Base-by-base conservation (phyloP, 306 rosid species). In the Nissolia schottii region DNA sequence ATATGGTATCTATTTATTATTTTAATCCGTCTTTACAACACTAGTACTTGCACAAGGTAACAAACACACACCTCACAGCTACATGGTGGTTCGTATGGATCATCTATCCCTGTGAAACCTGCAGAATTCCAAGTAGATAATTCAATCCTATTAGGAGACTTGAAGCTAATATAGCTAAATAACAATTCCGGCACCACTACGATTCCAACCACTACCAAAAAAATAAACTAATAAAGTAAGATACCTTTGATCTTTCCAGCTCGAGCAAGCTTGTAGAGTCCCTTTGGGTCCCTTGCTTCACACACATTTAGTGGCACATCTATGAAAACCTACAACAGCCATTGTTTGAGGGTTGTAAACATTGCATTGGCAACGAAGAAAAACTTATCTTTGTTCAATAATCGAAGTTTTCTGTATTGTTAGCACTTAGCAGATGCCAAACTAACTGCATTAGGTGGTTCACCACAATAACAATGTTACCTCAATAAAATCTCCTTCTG, bases 81-180 rank as follows among this genome's bases (percentile, higher is more conserved):
- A 51, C 75, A 31, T 9, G 98, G 98, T 38, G 85, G 86, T 75
- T 93, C 98, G 43, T 93, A 93, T 25, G 96, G 96, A 80, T 90
- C 96, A 74, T 89, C 96, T 56, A 93, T 64, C 71, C 98, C 98
- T 12, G 98, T 93, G 74, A 93, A 90, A 67, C 94, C 98, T 93
- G 92, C 75, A 80, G 54, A 65, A 11, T 46, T 58, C 60, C 82
- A 74, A 82, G 73, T 6, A 56, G 75, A 73, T 31, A 59, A 41
- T 32, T 72, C 25, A 60, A 51, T 37, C 43, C 4, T 45, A 27
- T 12, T 22, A 25, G 24, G 22, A 18, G 57, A 23, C 27, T 2
- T 28, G 43, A 37, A 8, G 43, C 14, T 37, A 37, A 45, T 56
- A 6, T 34, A 15, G 63, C 40, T 69, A 58, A 70, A 24, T 50